Base-by-base conservation (phyloP, 2,329 filamentous ascomycete species). In the Talaromyces sp. region DNA sequence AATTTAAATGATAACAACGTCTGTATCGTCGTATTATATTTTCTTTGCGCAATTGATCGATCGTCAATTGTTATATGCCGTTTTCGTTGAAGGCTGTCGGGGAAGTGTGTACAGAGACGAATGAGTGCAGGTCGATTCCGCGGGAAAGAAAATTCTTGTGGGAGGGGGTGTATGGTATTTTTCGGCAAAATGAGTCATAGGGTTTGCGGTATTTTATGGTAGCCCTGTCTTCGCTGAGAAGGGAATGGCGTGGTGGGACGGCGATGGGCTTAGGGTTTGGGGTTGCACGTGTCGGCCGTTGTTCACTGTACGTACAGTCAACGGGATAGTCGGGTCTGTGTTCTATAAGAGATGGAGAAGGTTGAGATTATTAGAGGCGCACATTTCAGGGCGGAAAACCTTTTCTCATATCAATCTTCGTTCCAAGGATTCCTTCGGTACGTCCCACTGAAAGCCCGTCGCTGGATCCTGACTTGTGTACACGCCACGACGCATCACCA, bases 161-260 rank as follows among this genome's bases (percentile, higher is more conserved):
- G 47, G 64, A 65, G 64, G 41, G 43, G 45, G 8, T 59, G 64
- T 65, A 65, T 39, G 43, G 64, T 65, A 65, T 41, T 65, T 65
- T 65, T 65, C 64, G 64, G 64, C 64, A 65, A 63, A 59, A 62
- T 65, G 64, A 65, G 50, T 65, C 60, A 62, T 52, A 45, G 14
- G 56, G 37, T 33, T 33, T 56, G 52, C 52, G 52, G n/a, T 56
- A 37, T 33, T 52, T 35, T 50, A 6, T 8, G 16, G 19, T 27
- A 48, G 45, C 22, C 24, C 41, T 43, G 22, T 48, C 13, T 11
- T 11, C 14, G 10, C 10, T 11, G 13, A 13, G 22, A 27, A 8
- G 24, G 47, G 22, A 16, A 27, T 50, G 24, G 47, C 47, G 47
- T n/a, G 48, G 48, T 33, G 48, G 48, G 27, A 10, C 48, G 24